Evolutionary conservation across 2,329 filamentous ascomycete genomes (phyloP).

Genomic region (Neopestalotiopsis rosae): DNA sequence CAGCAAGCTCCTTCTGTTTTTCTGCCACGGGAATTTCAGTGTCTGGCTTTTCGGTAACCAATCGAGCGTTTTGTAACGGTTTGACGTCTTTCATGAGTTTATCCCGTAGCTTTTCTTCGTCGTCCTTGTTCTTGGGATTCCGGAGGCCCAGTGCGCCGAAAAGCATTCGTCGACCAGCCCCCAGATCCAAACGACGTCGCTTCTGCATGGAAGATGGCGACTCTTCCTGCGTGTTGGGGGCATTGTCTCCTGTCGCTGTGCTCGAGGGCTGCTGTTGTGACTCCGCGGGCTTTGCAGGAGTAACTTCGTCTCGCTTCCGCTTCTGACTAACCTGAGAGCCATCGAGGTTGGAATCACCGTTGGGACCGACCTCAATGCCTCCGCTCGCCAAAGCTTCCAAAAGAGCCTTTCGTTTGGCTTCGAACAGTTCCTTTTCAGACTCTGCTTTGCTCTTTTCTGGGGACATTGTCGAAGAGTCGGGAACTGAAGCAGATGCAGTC

Average conservation of each 20-base stretch:
- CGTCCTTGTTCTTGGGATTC: slow-evolving; percentile 70
- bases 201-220: slow-evolving; percentile 32
- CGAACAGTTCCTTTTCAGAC: slow-evolving; percentile 48
- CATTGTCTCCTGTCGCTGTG: slow-evolving; percentile 5
- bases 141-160: slow-evolving; percentile 76
- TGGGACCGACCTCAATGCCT: slow-evolving; percentile 51
- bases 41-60: slow-evolving; percentile 27
- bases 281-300: not conserved
- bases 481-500: not conserved
- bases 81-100: slow-evolving; percentile 62
- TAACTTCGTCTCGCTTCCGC: slow-evolving; percentile 28
- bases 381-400: slow-evolving; percentile 56
- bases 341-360: slow-evolving; percentile 20
- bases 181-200: slow-evolving; percentile 50
- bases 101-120: slow-evolving; percentile 67
- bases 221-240: slow-evolving; percentile 18
- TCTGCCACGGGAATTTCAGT: slow-evolving; percentile 27
- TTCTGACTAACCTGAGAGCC: slow-evolving; percentile 23
- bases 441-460: slow-evolving; percentile 6
- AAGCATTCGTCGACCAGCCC: slow-evolving; percentile 69
- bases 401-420: slow-evolving; percentile 54
- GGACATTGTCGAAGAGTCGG: slow-evolving; percentile 4
- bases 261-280: slow-evolving; percentile 7
- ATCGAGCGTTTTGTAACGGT: slow-evolving; percentile 43
- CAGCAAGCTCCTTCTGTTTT: slow-evolving; percentile 32